Conservation (phyloP, 345 rosid species). For the Psidium friedrichsthalianum region DNA sequence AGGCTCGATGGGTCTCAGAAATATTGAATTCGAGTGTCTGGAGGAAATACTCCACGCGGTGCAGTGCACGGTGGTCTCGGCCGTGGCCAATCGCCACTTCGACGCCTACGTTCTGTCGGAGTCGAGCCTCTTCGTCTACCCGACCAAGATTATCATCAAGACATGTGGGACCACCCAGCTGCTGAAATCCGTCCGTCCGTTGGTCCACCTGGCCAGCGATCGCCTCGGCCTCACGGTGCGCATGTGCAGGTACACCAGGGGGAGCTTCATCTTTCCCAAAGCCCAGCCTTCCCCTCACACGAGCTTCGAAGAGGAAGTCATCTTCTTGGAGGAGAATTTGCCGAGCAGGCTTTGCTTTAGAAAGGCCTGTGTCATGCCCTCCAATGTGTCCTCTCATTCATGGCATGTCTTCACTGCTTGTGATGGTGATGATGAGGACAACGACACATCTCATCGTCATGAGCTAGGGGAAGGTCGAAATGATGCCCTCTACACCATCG, state of each 20-base stretch:
- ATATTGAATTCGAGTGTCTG: conserved; percentile 58
- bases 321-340: conserved; percentile 44
- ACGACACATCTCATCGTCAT: not conserved
- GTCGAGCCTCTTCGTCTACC: conserved; percentile 75
- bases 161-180: conserved; percentile 95
- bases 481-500: conserved; percentile 33
- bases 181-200: conserved; percentile 79
- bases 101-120: conserved; percentile 92
- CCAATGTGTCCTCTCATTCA: conserved; percentile 42
- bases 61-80: conserved; percentile 91
- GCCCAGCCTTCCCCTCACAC: conserved; percentile 85
- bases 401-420: conserved; percentile 83
- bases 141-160: conserved; percentile 85
- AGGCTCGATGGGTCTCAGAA: conserved; percentile 52
- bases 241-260: conserved; percentile 68
- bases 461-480: not conserved
- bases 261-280: conserved; percentile 78
- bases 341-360: conserved; percentile 43
- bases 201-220: conserved; percentile 40
- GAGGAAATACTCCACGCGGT: conserved; percentile 51
- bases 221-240: conserved; percentile 46
- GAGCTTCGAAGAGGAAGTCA: conserved; percentile 69
- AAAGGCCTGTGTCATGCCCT: conserved; percentile 76
- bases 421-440: conserved; percentile 13
- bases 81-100: conserved; percentile 65